Conservation (phyloP, 257 asterid genomes). For the Cordia subcordata region DNA sequence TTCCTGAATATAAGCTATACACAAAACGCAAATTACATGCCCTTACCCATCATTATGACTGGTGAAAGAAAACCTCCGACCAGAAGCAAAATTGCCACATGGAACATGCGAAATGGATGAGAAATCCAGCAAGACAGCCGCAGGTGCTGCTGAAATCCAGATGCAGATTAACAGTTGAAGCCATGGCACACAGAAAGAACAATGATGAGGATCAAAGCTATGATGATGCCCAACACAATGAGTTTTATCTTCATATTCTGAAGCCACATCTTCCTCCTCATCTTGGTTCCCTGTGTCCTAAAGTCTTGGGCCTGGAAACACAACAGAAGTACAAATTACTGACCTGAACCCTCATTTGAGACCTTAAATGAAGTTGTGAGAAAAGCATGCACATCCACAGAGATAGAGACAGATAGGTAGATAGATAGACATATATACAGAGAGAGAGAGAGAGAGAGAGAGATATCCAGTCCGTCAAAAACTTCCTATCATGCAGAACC, state of each 20-base stretch:
- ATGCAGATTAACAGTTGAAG: constrained; percentile 27
- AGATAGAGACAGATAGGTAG: too few species aligned
- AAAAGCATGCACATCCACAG: too few species aligned
- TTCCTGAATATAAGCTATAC: not conserved
- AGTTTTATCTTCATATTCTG: constrained; percentile 50
- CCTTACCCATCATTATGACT: not conserved
- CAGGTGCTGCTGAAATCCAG: not conserved
- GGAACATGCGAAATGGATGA: not conserved
- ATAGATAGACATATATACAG: too few species aligned
- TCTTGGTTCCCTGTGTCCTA: constrained; percentile 40
- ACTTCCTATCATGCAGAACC: too few species aligned
- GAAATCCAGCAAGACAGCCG: not conserved
- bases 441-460: too few species aligned
- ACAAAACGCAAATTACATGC: not conserved
- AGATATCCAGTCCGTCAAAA: too few species aligned
- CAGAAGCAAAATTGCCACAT: not conserved
- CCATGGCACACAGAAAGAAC: constrained; percentile 38
- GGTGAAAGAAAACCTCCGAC: not conserved
- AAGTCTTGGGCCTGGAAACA: constrained; percentile 48
- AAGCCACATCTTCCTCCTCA: constrained; percentile 46
- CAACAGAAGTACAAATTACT: not conserved
- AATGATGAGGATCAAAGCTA: constrained; percentile 29
- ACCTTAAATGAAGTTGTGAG: too few species aligned
- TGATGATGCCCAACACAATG: constrained; percentile 27
- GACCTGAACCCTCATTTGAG: not conserved